Base-by-base conservation (phyloP, 2,329 filamentous ascomycete genomes). In the Fusarium austroafricanum region DNA sequence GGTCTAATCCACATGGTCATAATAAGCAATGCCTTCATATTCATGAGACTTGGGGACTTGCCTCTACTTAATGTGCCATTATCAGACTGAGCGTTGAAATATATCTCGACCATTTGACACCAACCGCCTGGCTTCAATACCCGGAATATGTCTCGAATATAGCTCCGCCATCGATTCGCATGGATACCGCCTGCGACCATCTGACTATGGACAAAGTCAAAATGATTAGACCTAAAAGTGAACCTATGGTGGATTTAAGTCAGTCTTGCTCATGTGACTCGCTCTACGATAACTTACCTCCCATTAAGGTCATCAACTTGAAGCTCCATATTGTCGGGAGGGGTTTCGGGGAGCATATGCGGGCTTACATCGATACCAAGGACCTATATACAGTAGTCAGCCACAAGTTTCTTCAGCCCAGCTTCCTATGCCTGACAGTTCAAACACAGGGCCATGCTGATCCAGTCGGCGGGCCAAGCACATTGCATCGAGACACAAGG, bases 41-140 rank as follows among this genome's bases (percentile, higher is more conserved):
- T 11, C 2, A 6, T 10, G 20, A 40, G 17, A 18, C 12, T 42
- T 5, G 11, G 8, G 35, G 20, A 46, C 83, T 77, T 74, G 85
- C 88, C 83, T 50, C 89, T 84, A 12, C 87, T 89, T 71, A 96
- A 80, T n/a, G 87, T 89, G 7, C 93, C 93, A 72, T 92, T 96
- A 71, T 95, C 89, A 1, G 93, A 97, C 77, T 97, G 94, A 26
- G 92, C 89, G 68, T 93, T 93, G 77, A 90, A 90, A 74, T 96
- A 93, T 72, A 94, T 87, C 75, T 97, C 94, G n/a, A 92, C 87
- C 85, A 97, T 90, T 75, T 97, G 93, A 61, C 92, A 86, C 93
- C 93, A 97, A 2, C 94, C 94, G 3, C 90, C 91, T 8, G 89
- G 90, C 50, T 88, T 90, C 65, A 94, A 81, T 11, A 93, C 85